phyloP scores from a whole-genome alignment of 768 basidiomycete genomes.

The Hericium alpestre region DNA sequence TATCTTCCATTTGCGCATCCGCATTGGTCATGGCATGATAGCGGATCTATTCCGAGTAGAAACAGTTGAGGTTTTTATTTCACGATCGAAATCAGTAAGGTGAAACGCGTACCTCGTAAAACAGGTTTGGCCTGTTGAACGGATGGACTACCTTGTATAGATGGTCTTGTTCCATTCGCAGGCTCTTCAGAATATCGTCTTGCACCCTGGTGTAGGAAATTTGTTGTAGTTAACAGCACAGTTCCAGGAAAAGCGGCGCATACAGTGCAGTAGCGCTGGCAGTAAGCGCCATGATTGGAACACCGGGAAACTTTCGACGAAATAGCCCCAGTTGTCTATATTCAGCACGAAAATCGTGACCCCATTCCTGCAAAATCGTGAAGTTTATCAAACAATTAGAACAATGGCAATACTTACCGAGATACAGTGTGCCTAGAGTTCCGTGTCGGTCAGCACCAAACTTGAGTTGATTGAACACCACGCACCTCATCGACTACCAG shows the following conservation, averaged over 20 bases:
- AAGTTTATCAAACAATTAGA: no score
- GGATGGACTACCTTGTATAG: slow-evolving; percentile 63
- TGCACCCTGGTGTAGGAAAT: slow-evolving; percentile 46
- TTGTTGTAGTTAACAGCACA: background rate
- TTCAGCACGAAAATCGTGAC: slow-evolving; percentile 67
- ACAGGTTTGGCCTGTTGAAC: slow-evolving; percentile 73
- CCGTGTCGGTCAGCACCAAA: background rate
- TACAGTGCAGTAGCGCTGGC: slow-evolving; percentile 71
- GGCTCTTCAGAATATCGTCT: slow-evolving; percentile 55
- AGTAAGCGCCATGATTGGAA: slow-evolving; percentile 83
- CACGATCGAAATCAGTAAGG: no score
- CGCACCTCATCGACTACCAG: slow-evolving; percentile 74
- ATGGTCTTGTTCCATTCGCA: slow-evolving; percentile 46
- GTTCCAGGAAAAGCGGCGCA: slow-evolving; percentile 11
- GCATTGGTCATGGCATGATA: slow-evolving; percentile 47
- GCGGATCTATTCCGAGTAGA: slow-evolving; percentile 38
- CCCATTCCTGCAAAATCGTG: slow-evolving; percentile 69
- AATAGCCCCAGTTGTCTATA: slow-evolving; percentile 67
- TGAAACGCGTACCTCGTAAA: slow-evolving; percentile 51
- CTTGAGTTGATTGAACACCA: background rate
- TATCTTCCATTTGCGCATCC: slow-evolving; percentile 48
- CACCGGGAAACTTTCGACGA: slow-evolving; percentile 49
- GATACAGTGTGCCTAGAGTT: slow-evolving; percentile 65
- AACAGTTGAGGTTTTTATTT: background rate
- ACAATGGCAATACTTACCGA: slow-evolving; percentile 36